Percentiles rank a stretch among this genome's conserved stretches.
These are phyloP conservation scores for Thalassiosira profunda DNA, from an alignment of 108 stramenopile genomes.

Conservation along the genomic window DNA sequence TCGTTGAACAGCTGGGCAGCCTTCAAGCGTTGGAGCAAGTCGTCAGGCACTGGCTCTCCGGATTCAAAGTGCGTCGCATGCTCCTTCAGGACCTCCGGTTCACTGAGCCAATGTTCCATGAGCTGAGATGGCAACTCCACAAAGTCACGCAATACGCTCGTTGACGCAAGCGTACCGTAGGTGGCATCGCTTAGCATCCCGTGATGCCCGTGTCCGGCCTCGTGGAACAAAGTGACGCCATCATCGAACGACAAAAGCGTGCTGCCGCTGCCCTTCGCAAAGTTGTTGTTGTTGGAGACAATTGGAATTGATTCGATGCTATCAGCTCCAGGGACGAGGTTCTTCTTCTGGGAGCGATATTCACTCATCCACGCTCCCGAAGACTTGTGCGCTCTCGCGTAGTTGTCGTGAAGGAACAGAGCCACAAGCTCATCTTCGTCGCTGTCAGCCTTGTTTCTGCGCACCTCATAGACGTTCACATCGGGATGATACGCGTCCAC, in stretches of 20 bases:
- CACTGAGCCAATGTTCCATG: conserved; percentile 82
- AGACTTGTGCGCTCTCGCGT: conserved; percentile 65
- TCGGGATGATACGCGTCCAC: conserved; percentile 72
- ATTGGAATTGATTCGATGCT: conserved; percentile 64
- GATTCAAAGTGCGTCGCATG: no score
- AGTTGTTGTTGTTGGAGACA: conserved; percentile 85
- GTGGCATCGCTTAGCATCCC: conserved; percentile 76
- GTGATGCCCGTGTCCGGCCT: conserved; percentile 75
- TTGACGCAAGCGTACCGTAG: conserved; percentile 71
- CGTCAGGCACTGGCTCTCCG: no score
- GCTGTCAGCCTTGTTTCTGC: conserved; percentile 25
- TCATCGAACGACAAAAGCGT: conserved; percentile 76
- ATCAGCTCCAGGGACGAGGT: conserved; percentile 55
- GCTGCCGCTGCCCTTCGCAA: conserved; percentile 62
- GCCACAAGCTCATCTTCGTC: conserved; percentile 62
- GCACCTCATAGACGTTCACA: conserved; percentile 80
- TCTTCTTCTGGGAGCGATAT: conserved; percentile 77
- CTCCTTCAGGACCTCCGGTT: conserved; percentile 67
- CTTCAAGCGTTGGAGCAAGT: no score
- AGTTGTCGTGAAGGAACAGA: conserved; percentile 84
- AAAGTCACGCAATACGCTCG: conserved; percentile 78
- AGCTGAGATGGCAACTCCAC: conserved; percentile 82
- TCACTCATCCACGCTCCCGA: conserved; percentile 88
- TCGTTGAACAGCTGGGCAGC: conserved; percentile 76
- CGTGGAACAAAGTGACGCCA: conserved; percentile 63